A percentile compares a stretch with the other conserved stretches of the same genome.
phyloP scores from a whole-genome alignment of 139 green algal species.

The Micractinium conductrix region DNA sequence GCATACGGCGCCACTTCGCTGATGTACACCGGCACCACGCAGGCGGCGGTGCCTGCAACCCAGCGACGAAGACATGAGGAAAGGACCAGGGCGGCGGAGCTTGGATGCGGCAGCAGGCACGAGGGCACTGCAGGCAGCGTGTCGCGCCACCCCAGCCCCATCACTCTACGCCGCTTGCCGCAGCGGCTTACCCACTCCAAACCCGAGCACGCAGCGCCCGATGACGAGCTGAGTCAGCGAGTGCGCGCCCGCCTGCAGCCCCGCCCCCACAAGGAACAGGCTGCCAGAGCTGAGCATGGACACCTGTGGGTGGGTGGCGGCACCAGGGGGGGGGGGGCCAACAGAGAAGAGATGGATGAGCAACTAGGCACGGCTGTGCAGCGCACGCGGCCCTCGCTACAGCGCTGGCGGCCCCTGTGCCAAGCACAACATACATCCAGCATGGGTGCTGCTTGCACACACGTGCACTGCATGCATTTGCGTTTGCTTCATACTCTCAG shows the following conservation, averaged over 20 bases:
- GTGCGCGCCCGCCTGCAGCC: constrained; percentile 51
- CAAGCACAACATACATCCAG: no score
- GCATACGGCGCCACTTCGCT: constrained; percentile 54
- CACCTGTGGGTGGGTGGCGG: neutral
- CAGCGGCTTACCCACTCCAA: constrained; percentile 76
- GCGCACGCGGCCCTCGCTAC: no score
- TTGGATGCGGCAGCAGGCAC: neutral
- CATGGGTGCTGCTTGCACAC: no score
- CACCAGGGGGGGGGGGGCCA: neutral
- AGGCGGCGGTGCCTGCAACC: constrained; percentile 27
- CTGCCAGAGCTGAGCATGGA: constrained; percentile 60
- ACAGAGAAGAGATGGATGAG: no score
- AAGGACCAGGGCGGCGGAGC: no score
- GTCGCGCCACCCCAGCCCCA: no score
- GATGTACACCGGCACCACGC: constrained; percentile 54
- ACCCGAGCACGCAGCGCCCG: constrained; percentile 70
- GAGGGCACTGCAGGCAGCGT: neutral
- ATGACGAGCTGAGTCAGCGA: constrained; percentile 70
- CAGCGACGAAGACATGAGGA: no score
- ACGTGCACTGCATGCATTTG: no score
- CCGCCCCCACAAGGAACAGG: constrained; percentile 61
- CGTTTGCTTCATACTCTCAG: no score
- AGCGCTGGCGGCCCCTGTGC: no score
- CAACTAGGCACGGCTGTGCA: no score
- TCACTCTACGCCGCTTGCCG: no score